phyloP scores from a whole-genome alignment of 495 filamentous ascomycete genomes.

The Talaromyces borbonicus region DNA sequence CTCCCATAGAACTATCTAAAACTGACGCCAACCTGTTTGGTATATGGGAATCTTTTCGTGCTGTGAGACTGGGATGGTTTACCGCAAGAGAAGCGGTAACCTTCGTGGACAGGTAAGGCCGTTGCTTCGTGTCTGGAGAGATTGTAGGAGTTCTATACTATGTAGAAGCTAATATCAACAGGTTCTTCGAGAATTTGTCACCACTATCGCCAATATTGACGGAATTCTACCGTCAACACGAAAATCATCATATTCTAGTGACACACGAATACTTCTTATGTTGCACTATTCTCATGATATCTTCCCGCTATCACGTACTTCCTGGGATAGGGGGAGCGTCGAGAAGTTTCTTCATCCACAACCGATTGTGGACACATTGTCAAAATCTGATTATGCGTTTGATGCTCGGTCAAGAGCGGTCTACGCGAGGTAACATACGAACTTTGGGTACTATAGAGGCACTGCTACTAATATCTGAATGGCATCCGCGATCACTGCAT shows the following conservation, averaged over 20 bases:
- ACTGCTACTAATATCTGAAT: conserved; percentile 44
- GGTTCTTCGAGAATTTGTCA: conserved; percentile 47
- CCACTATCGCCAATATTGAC: conserved; percentile 43
- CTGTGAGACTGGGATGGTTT: conserved; percentile 46
- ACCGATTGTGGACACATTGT: conserved; percentile 44
- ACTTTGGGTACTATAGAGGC: conserved; percentile 44
- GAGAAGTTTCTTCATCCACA: conserved; percentile 45
- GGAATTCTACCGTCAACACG: conserved; percentile 39
- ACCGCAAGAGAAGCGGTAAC: conserved; percentile 41
- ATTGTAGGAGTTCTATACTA: background rate
- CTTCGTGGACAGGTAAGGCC: conserved; percentile 42
- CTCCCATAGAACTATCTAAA: conserved; percentile 23
- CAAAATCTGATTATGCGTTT: conserved; percentile 41
- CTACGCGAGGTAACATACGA: conserved; percentile 31
- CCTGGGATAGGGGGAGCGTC: conserved; percentile 43
- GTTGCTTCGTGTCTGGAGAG: background rate
- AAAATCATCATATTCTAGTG: conserved; percentile 34
- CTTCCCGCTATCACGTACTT: conserved; percentile 41
- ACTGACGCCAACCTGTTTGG: conserved; percentile 25
- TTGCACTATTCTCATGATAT: conserved; percentile 44
- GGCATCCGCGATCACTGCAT: conserved; percentile 45
- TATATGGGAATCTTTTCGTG: conserved; percentile 41
- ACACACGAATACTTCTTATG: conserved; percentile 40
- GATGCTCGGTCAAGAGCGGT: conserved; percentile 42
- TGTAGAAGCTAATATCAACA: conserved; percentile 19